Percentiles rank a stretch among this genome's conserved stretches.
These are phyloP conservation scores for Neobulgaria alba DNA, from an alignment of 2,329 filamentous ascomycete species.

Conservation along the genomic window DNA sequence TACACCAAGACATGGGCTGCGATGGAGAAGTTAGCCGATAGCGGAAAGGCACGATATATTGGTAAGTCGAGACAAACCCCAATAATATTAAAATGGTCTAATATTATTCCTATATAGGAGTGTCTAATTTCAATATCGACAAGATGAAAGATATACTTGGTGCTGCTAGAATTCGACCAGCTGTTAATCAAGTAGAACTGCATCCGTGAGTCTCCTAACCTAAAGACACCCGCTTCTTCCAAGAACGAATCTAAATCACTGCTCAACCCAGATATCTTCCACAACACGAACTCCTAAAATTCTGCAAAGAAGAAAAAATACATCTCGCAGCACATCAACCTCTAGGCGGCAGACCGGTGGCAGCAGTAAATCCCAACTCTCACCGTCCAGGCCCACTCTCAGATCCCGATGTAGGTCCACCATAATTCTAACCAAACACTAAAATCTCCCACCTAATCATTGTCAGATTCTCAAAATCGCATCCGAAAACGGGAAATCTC, in stretches of 20 bases:
- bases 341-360: slow-evolving; percentile 6
- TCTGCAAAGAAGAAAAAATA: slow-evolving; percentile 4
- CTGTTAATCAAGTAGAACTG: slow-evolving; percentile 2
- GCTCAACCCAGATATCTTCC: slow-evolving; percentile 2
- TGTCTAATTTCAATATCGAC: slow-evolving; percentile 6
- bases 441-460: not conserved
- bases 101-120: not conserved
- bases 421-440: not conserved
- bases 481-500: slow-evolving; percentile 32
- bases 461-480: slow-evolving; percentile 33
- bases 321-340: slow-evolving; percentile 9
- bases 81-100: not conserved
- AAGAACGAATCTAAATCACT: no score
- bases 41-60: slow-evolving; percentile 3
- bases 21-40: slow-evolving; percentile 2
- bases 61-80: not conserved
- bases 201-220: slow-evolving; percentile 1
- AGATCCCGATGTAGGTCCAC: slow-evolving; percentile 1
- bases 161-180: slow-evolving; percentile 2
- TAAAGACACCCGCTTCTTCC: no score
- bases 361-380: slow-evolving; percentile 3
- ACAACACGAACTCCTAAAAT: slow-evolving; percentile 2
- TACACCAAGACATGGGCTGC: slow-evolving; percentile 4
- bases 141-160: slow-evolving; percentile 1
- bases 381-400: slow-evolving; percentile 3